phyloP scores from a whole-genome alignment of 257 asterid species.

The Echium plantagineum region DNA sequence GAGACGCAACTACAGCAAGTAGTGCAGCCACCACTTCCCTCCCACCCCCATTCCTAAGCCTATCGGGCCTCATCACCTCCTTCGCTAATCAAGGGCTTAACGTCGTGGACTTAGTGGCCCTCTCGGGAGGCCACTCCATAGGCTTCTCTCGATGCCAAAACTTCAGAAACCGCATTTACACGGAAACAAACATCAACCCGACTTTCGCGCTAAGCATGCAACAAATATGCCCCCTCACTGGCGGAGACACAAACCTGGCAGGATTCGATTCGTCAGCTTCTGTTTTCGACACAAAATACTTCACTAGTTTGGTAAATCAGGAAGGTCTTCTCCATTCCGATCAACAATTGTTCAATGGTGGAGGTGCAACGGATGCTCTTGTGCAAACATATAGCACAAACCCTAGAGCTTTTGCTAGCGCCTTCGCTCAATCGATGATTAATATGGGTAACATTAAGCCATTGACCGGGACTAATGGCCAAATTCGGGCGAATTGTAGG shows the following conservation, averaged over 20 bases:
- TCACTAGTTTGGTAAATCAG: constrained; percentile 2
- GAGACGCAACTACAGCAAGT: constrained; percentile 41
- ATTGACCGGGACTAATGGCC: not conserved
- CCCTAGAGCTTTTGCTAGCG: not conserved
- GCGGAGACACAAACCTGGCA: constrained; percentile 28
- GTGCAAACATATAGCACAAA: not conserved
- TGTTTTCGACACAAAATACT: constrained; percentile 7
- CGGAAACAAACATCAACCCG: constrained; percentile 21
- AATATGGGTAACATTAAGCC: constrained; percentile 10
- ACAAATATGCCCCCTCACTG: constrained; percentile 26
- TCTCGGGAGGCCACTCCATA: constrained; percentile 44
- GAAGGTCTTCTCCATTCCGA: constrained; percentile 12
- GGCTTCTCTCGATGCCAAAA: constrained; percentile 31
- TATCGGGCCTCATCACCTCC: constrained; percentile 17
- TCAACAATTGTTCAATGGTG: constrained; percentile 3
- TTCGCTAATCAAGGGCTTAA: constrained; percentile 29
- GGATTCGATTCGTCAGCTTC: not conserved
- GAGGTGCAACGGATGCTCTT: not conserved
- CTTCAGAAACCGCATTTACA: constrained; percentile 27
- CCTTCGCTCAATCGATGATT: constrained; percentile 10
- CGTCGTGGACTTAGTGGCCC: constrained; percentile 30
- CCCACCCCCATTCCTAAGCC: constrained; percentile 32
- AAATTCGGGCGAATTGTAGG: constrained; percentile 10
- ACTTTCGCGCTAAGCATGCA: constrained; percentile 16
- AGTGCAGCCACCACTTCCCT: constrained; percentile 22